These are phyloP conservation scores for Stephanodiscus triporus DNA, from an alignment of 108 stramenopile genomes.

Conservation along the genomic window DNA sequence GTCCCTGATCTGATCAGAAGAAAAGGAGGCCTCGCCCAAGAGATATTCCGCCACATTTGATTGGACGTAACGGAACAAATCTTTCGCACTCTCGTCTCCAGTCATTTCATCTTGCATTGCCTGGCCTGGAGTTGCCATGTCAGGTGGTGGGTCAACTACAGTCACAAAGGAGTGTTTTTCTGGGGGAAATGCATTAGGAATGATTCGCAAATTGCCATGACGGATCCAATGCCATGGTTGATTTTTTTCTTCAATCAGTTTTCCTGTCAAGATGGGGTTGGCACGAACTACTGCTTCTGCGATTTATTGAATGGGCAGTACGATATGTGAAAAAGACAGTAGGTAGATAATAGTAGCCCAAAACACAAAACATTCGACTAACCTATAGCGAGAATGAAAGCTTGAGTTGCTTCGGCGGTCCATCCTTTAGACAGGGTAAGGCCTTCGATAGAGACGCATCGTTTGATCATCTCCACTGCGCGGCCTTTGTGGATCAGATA, in stretches of 20 bases:
- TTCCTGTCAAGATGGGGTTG: slow-evolving; percentile 55
- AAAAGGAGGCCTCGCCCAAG: slow-evolving; percentile 38
- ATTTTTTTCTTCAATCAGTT: slow-evolving; percentile 41
- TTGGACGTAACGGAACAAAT: slow-evolving; percentile 37
- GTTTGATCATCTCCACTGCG: slow-evolving; percentile 49
- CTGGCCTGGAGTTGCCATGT: slow-evolving; percentile 31
- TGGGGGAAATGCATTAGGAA: slow-evolving; percentile 40
- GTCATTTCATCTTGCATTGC: background rate
- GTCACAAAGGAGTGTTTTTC: slow-evolving; percentile 48
- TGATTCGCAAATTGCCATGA: slow-evolving; percentile 24
- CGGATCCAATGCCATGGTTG: slow-evolving; percentile 43
- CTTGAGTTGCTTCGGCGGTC: slow-evolving; percentile 42
- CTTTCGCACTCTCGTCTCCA: slow-evolving; percentile 10
- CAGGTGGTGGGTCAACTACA: slow-evolving; percentile 29
- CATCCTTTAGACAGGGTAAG: slow-evolving; percentile 40
- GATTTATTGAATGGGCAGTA: background rate
- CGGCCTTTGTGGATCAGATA: slow-evolving; percentile 48
- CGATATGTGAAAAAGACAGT: background rate
- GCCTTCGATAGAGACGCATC: slow-evolving; percentile 47
- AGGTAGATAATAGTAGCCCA: background rate
- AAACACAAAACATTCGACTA: background rate
- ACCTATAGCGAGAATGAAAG: slow-evolving; percentile 37
- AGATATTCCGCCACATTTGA: slow-evolving; percentile 35
- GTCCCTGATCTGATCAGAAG: slow-evolving; percentile 35
- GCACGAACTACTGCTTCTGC: slow-evolving; percentile 46